Percentiles rank a stretch among this genome's conserved stretches.
Conservation (phyloP, 2,329 filamentous ascomycete genomes). For the Nemania serpens region DNA sequence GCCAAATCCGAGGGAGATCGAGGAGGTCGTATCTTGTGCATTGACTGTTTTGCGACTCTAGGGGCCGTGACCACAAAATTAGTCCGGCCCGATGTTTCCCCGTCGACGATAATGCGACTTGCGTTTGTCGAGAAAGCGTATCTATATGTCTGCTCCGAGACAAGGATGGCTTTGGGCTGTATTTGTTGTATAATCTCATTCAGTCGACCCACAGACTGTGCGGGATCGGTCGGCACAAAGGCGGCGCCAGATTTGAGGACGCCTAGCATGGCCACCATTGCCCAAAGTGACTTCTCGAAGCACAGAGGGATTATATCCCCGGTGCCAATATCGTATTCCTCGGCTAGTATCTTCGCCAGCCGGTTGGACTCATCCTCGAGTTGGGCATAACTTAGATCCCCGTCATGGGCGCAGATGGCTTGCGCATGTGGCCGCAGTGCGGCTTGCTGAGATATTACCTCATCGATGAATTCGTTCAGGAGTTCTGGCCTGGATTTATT, state of each 20-base stretch:
- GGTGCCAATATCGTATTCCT: background rate
- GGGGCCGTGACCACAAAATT: too few relatives aligned
- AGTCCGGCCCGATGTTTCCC: too few relatives aligned
- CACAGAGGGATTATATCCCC: background rate
- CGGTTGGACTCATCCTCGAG: background rate
- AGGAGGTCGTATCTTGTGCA: too few relatives aligned
- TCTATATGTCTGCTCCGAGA: too few relatives aligned
- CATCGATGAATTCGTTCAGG: background rate
- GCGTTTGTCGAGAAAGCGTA: too few relatives aligned
- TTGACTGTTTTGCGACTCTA: too few relatives aligned
- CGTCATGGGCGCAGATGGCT: background rate
- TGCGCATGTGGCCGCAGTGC: background rate
- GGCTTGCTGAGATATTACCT: background rate
- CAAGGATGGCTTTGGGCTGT: background rate
- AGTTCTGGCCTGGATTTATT: too few relatives aligned
- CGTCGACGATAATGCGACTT: too few relatives aligned
- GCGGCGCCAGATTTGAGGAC: slow-evolving; percentile 9
- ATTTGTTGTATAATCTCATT: background rate
- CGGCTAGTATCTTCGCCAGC: background rate
- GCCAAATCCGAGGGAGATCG: background rate
- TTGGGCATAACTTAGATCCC: background rate
- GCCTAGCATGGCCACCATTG: slow-evolving; percentile 8
- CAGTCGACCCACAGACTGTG: background rate
- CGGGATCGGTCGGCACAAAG: background rate
- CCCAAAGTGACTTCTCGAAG: slow-evolving; percentile 7